phyloP scores from a whole-genome alignment of 176 grass and related monocot genomes.

The Eleusine coracana region DNA sequence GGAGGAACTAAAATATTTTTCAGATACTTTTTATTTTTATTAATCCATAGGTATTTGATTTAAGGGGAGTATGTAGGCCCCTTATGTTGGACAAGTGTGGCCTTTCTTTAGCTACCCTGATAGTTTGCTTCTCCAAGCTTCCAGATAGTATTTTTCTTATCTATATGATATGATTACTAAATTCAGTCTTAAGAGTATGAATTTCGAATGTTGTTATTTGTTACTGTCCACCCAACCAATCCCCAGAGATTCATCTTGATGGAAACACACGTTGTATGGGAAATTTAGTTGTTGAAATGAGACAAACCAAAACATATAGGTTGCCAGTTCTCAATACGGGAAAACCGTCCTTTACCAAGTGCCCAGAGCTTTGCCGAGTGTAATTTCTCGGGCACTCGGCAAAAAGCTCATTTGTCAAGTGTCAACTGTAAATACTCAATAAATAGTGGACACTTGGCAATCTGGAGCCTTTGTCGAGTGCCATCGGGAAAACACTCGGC shows the following conservation, averaged over 20 bases:
- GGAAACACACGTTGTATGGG: no score
- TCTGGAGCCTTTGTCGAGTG: no score
- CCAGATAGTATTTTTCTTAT: slow-evolving; percentile 42
- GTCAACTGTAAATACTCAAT: no score
- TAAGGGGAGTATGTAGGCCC: not conserved
- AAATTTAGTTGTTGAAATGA: not conserved
- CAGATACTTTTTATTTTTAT: no score
- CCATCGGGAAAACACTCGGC: no score
- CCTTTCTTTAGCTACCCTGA: slow-evolving; percentile 46
- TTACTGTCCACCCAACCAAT: not conserved
- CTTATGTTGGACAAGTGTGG: slow-evolving; percentile 40
- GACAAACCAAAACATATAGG: not conserved
- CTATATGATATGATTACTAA: slow-evolving; percentile 39
- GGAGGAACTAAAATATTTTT: no score
- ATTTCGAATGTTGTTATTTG: not conserved
- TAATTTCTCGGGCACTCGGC: no score
- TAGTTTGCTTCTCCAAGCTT: slow-evolving; percentile 49
- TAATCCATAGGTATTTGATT: no score
- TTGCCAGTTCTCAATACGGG: not conserved
- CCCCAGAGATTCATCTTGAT: not conserved
- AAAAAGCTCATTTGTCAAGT: no score
- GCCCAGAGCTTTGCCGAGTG: not conserved
- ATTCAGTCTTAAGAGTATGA: not conserved
- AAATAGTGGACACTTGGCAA: no score
- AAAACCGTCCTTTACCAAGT: not conserved